Percentiles rank a stretch among this genome's conserved stretches.
Conservation (phyloP, 371 early-diverging fungal species). For the Entomophthora muscae region DNA sequence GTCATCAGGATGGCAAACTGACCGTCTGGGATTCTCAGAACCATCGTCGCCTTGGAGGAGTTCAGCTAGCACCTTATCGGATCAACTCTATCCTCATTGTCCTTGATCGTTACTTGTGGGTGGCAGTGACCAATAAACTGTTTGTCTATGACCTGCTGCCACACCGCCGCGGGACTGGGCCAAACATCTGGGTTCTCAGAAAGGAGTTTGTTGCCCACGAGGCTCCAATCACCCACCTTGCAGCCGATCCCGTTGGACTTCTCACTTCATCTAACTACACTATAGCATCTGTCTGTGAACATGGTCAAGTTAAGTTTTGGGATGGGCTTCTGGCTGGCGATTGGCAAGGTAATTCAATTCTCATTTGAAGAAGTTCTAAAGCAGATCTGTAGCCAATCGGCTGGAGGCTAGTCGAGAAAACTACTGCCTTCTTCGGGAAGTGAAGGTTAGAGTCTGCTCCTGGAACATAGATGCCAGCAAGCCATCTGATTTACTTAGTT, state of each 20-base stretch:
- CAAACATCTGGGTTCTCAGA: constrained; percentile 31
- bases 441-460: constrained; percentile 46
- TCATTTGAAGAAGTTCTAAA: too few relatives aligned
- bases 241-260: constrained; percentile 16
- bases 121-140: constrained; percentile 58
- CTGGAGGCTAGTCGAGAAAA: constrained; percentile 19
- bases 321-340: constrained; percentile 48
- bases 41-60: constrained; percentile 21
- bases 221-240: constrained; percentile 25
- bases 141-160: constrained; percentile 40
- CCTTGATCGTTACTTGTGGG: constrained; percentile 52
- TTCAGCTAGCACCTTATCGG: constrained; percentile 41
- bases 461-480: constrained; percentile 68
- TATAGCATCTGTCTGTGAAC: constrained; percentile 35
- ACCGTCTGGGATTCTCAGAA: constrained; percentile 44
- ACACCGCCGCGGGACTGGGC: constrained; percentile 10
- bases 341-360: constrained; percentile 40
- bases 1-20: constrained; percentile 68
- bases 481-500: constrained; percentile 26
- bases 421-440: constrained; percentile 35
- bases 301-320: constrained; percentile 49
- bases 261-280: constrained; percentile 21
- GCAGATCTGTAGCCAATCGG: too few relatives aligned
- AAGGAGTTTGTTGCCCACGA: constrained; percentile 55
- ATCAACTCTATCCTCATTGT: constrained; percentile 41